Base-by-base conservation (phyloP, 768 basidiomycete genomes). In the Pleurotus platypus region DNA sequence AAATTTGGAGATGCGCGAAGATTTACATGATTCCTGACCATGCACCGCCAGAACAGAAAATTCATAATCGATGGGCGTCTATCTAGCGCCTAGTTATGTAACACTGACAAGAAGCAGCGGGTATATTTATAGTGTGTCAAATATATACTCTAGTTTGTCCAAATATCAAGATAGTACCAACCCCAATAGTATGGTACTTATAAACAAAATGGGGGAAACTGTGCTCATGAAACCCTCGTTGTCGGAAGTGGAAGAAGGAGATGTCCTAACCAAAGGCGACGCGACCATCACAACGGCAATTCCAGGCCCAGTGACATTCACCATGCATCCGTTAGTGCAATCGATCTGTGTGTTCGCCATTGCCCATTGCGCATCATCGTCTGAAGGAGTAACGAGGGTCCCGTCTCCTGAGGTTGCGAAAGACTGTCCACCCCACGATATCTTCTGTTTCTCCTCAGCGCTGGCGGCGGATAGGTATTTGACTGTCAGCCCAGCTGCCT, bases 351-450 rank as follows among this genome's bases (percentile, higher is more conserved):
- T 50, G 61, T 77, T 77, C 4, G 70, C 62, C 12, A 69, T 64
- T 1, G 69, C 71, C 75, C 74, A 77, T n/a, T 65, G 56, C 2
- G 69, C 66, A 11, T 57, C 68, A 30, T 30, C 30, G 39, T 58
- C 57, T 5, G 49, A 30, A 8, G 49, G 11, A 16, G 69, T 56
- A 55, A 74, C 64, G 18, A 74, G 63, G 37, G 60, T 68, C 30
- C 78, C 78, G 63, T 79, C 74, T 1, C 70, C 74, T 1, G 74
- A 72, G 15, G 73, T 73, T 2, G 69, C 65, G 60, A 75, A 75
- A 0, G 80, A 79, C 64, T 83, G 73, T 11, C 80, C 82, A 16
- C 82, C 84, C 85, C 85, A 89, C 6, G 78, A 75, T 64, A 87
- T 84, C 45, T 81, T 72, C 56, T 70, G 75, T 59, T 76, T 75